Evolutionary conservation across 257 asterid species (phyloP).

Genomic region (Nicotiana obtusifolia): DNA sequence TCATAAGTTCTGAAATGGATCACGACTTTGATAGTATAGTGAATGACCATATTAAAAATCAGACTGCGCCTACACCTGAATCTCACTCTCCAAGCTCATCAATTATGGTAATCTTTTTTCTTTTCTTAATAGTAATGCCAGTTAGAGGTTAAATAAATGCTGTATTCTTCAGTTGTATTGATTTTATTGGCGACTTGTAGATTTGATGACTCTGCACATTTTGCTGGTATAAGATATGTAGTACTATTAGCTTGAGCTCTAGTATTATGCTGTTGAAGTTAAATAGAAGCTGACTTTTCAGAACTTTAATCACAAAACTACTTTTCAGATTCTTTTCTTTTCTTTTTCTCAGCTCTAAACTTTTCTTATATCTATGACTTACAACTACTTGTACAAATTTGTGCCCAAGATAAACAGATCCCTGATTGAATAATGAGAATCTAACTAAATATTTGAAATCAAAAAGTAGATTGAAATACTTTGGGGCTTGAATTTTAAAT

Average conservation of each 20-base stretch:
- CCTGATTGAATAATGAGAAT: background rate
- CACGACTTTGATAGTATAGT: slow-evolving; percentile 45
- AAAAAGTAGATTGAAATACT: background rate
- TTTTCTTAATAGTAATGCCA: background rate
- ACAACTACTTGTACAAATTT: background rate
- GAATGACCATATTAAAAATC: slow-evolving; percentile 7
- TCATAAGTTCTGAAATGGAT: slow-evolving; percentile 37
- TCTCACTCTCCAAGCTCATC: slow-evolving; percentile 15
- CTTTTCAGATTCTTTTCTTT: background rate
- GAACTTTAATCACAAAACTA: background rate
- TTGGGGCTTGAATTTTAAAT: background rate
- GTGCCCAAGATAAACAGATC: background rate
- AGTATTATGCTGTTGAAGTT: background rate
- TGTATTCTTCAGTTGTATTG: background rate
- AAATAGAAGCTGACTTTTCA: background rate
- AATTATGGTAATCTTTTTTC: slow-evolving; percentile 17
- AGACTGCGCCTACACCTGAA: background rate
- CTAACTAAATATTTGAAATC: background rate
- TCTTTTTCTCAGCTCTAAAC: background rate
- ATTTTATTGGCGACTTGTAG: background rate
- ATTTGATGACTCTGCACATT: background rate
- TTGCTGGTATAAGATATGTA: background rate
- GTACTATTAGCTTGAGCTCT: background rate
- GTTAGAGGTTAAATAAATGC: background rate
- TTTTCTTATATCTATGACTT: background rate